Conservation (phyloP, 768 basidiomycete genomes). For the Hortiboletus flavorubellus region DNA sequence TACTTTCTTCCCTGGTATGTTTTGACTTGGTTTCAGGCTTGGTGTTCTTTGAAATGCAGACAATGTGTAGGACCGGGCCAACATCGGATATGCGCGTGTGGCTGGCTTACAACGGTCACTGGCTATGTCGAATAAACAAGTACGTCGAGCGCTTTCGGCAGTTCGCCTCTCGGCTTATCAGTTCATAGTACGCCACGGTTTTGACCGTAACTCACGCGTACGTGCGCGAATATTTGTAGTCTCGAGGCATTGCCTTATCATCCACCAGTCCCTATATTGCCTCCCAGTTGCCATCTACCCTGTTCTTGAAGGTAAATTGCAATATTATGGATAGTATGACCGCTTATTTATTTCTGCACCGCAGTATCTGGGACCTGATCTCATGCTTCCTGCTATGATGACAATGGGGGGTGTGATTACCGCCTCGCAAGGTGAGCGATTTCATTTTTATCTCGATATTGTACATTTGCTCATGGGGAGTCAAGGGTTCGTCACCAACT, state of each 20-base stretch:
- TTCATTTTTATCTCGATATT: background rate
- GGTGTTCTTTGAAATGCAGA: background rate
- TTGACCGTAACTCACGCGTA: slow-evolving; percentile 20
- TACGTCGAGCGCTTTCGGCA: background rate
- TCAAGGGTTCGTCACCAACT: slow-evolving; percentile 45
- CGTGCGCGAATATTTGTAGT: background rate
- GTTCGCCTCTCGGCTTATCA: background rate
- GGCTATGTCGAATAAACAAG: slow-evolving; percentile 26
- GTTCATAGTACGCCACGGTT: slow-evolving; percentile 32
- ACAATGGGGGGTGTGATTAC: background rate
- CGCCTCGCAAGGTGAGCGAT: background rate
- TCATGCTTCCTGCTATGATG: background rate
- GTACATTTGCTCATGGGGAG: background rate
- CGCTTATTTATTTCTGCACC: too few species aligned
- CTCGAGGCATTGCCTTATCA: background rate
- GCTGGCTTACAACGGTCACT: slow-evolving; percentile 57
- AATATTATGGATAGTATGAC: background rate
- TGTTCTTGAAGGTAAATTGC: slow-evolving; percentile 46
- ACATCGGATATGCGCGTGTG: slow-evolving; percentile 58
- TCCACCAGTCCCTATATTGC: slow-evolving; percentile 43
- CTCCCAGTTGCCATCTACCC: slow-evolving; percentile 58
- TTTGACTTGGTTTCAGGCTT: background rate
- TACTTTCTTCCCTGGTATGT: slow-evolving; percentile 49
- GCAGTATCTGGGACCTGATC: slow-evolving; percentile 1
- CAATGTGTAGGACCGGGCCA: slow-evolving; percentile 33